Evolutionary conservation across 2,329 filamentous ascomycete genomes (phyloP), one percentile per base, ranked within the genome.

Genomic region (Pestalotiopsis fici): DNA sequence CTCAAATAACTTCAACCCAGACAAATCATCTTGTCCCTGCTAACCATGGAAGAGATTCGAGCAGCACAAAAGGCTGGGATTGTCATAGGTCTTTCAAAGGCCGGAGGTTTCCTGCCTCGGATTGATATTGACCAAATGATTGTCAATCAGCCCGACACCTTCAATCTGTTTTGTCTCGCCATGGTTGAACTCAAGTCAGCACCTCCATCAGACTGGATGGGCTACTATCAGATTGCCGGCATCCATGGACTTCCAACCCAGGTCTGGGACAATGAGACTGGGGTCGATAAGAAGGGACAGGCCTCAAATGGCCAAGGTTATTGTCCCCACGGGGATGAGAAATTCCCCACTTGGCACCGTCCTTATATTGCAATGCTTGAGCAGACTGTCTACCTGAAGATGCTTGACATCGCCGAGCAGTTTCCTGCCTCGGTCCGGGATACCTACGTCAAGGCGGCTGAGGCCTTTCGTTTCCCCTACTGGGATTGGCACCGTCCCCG

Each of bases 331-430:
- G 65, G 68, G 11, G 72, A 68, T 28, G 57, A 62, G 15, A 67
- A 75, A 28, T 77, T 77, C 62, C 67, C 70, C 7, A 73, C 71
- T 56, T 77, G 75, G 75, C 75, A 77, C 64, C 68, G 75, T 39
- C 73, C 74, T 11, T 77, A 77, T 50, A 65, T 76, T 55, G 43
- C 68, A n/a, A 69, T 75, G 25, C 60, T 74, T 13, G 74, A 77
- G 69, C 73, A 74, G 66, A 67, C 39, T 43, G 12, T 60, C 11
- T 60, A 31, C 21, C n/a, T 60, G 15, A 60, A 60, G 35, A 35
- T 60, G 35, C 37, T 64, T 23, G 23, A 50, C 27, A 37, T 43
- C 18, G 64, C 59, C 18, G 65, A 43, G 25, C 9, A 23, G 15
- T 66, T 62, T 37, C 54, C 67, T 3, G 18, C 54, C 1, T 23